Percentiles rank a stretch among this genome's conserved stretches.
phyloP scores from a whole-genome alignment of 2,329 filamentous ascomycete genomes.

The Didymella glomerata region DNA sequence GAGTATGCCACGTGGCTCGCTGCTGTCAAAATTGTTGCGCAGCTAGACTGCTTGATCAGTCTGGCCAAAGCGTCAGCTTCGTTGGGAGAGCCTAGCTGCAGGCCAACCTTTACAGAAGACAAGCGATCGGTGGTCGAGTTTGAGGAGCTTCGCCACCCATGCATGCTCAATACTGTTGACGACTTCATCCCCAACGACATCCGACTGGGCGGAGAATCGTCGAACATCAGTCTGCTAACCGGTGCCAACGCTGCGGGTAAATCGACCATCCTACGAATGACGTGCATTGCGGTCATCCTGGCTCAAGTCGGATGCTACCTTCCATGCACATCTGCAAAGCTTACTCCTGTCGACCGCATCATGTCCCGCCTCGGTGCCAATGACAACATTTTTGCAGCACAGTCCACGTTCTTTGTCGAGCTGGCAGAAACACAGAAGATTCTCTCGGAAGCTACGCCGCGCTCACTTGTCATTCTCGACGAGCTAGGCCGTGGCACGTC shows the following conservation, averaged over 20 bases:
- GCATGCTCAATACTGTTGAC: constrained; percentile 85
- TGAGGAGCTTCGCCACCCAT: constrained; percentile 90
- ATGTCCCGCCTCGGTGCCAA: constrained; percentile 98
- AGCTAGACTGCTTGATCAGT: constrained; percentile 94
- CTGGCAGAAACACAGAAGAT: constrained; percentile 98
- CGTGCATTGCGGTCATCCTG: constrained; percentile 95
- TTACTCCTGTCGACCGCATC: constrained; percentile 94
- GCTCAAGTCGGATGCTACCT: constrained; percentile 95
- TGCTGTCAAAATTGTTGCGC: constrained; percentile 87
- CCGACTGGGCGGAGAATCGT: constrained; percentile 77
- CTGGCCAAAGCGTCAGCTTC: constrained; percentile 86
- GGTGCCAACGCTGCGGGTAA: constrained; percentile 98
- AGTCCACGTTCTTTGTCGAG: constrained; percentile 98
- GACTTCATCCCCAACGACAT: constrained; percentile 98
- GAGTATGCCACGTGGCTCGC: constrained; percentile 86
- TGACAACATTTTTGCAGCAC: constrained; percentile 98
- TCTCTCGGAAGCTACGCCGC: constrained; percentile 88
- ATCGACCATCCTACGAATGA: constrained; percentile 95
- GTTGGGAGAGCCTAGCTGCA: constrained; percentile 85
- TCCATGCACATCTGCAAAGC: constrained; percentile 78
- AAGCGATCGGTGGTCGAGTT: constrained; percentile 91
- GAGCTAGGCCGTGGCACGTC: constrained; percentile 94
- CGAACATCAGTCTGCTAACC: constrained; percentile 90
- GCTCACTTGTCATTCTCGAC: constrained; percentile 94
- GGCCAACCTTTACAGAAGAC: constrained; percentile 85